Evolutionary conservation across 331 rosid genomes (phyloP).

Genomic region (Acacia concinna): DNA sequence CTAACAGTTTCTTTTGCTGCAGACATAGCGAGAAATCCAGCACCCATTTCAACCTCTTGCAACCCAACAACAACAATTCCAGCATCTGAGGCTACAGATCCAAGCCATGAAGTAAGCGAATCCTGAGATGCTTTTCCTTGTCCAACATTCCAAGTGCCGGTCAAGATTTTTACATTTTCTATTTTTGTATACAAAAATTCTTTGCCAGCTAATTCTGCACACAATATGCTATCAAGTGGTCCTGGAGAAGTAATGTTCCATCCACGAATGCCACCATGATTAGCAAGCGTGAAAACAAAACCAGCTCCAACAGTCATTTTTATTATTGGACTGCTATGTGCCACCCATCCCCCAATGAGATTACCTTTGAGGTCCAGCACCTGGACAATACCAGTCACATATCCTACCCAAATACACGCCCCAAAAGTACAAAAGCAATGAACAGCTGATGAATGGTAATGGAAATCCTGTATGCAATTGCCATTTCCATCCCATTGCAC

Average conservation of each 20-base stretch:
- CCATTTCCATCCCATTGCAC: slow-evolving; percentile 96
- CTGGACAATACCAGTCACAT: slow-evolving; percentile 74
- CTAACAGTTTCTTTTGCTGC: slow-evolving; percentile 98
- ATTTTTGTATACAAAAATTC: slow-evolving; percentile 77
- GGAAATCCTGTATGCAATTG: slow-evolving; percentile 78
- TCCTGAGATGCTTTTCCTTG: slow-evolving; percentile 95
- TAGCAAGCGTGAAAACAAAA: slow-evolving; percentile 76
- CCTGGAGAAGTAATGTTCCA: slow-evolving; percentile 91
- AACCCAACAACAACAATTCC: slow-evolving; percentile 89
- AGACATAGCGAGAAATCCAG: slow-evolving; percentile 97
- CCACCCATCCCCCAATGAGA: slow-evolving; percentile 84
- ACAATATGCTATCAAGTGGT: slow-evolving; percentile 71
- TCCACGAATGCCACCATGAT: slow-evolving; percentile 93
- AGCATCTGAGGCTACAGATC: slow-evolving; percentile 73
- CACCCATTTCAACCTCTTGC: slow-evolving; percentile 99
- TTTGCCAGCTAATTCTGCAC: slow-evolving; percentile 77
- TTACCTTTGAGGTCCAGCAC: slow-evolving; percentile 83
- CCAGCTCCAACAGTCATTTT: slow-evolving; percentile 72
- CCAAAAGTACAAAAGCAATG: slow-evolving; percentile 90
- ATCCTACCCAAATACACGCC: slow-evolving; percentile 84
- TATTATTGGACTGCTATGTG: slow-evolving; percentile 77
- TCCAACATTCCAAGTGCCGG: slow-evolving; percentile 98
- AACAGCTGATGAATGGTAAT: slow-evolving; percentile 68
- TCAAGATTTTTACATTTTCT: slow-evolving; percentile 73
- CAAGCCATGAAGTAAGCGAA: slow-evolving; percentile 88